Evolutionary conservation across 2,329 filamentous ascomycete genomes (phyloP), one percentile per base, ranked within the genome.

Genomic region (Diaporthe sp.): DNA sequence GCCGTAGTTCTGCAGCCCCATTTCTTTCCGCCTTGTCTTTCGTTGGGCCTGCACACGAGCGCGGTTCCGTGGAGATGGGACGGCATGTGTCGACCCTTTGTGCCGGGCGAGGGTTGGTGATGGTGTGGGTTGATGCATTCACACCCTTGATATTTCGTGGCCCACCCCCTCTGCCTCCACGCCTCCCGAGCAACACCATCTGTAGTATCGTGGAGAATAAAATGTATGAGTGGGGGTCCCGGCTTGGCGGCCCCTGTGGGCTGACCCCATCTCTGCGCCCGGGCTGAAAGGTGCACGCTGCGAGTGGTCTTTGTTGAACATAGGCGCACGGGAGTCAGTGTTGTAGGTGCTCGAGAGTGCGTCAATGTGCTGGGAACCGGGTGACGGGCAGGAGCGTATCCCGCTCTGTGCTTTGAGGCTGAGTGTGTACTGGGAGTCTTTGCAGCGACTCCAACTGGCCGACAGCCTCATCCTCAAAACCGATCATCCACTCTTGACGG

Each of bases 1-100:
- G 55, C 31, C 55, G 55, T 58, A 22, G n/a, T 10, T 22, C 55
- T 58, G 55, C 55, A 58, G 55, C 55, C 55, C 55, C 55, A n/a
- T 58, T 8, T 37, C 9, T 58, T 58, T n/a, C 17, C 55, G 37
- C 15, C 31, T 37, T 58, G 17, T 58, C 55, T 8, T 58, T 37
- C 31, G 31, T 58, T 37, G 55, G 55, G 17, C 19, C 31, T 31
- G 31, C 6, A 57, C 53, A 34, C 28, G 25, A 28, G n/a, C 28
- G 9, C 17, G 28, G 19, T n/a, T 44, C 58, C 58, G 58, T 10
- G 13, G 12, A 28, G 37, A 13, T 44, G 58, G 37, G 7, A 61
- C n/a, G 13, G 19, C 37, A 42, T 60, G 57, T 37, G n/a, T 12
- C 60, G n/a, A 44, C 39, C n/a, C 17, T 37, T 37, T 22, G 37